phyloP scores from a whole-genome alignment of 2,329 filamentous ascomycete species.

The Xylaria sp. region DNA sequence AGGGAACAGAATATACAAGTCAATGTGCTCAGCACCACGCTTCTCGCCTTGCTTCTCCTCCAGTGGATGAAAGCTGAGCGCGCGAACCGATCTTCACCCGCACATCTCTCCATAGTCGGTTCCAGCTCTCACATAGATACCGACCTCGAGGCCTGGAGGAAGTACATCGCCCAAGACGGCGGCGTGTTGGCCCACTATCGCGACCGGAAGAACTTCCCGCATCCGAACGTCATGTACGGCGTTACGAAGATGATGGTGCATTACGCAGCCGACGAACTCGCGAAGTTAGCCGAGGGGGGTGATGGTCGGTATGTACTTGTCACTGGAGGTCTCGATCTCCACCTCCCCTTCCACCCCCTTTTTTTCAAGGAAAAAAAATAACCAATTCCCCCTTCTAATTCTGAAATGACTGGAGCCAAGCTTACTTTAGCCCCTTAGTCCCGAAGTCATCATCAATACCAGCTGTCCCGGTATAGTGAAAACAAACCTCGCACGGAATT shows the following conservation, averaged over 20 bases:
- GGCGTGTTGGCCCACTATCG: constrained; percentile 44
- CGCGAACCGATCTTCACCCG: constrained; percentile 37
- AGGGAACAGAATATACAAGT: constrained; percentile 64
- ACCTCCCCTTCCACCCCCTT: background rate
- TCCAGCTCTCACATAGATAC: constrained; percentile 39
- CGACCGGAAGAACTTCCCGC: constrained; percentile 44
- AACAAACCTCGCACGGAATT: constrained; percentile 38
- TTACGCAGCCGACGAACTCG: constrained; percentile 42
- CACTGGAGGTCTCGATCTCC: too few species aligned
- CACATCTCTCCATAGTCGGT: constrained; percentile 43
- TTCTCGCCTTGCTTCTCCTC: constrained; percentile 64
- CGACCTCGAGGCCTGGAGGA: constrained; percentile 40
- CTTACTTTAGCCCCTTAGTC: constrained; percentile 31
- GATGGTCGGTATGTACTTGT: constrained; percentile 37
- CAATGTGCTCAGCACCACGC: constrained; percentile 66
- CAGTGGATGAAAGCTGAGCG: constrained; percentile 53
- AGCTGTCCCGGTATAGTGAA: constrained; percentile 44
- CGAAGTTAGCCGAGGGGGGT: constrained; percentile 37
- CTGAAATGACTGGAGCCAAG: background rate
- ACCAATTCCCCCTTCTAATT: background rate
- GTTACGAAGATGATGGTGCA: constrained; percentile 44
- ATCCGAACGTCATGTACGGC: constrained; percentile 40
- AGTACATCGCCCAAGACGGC: constrained; percentile 28
- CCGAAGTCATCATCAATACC: constrained; percentile 46
- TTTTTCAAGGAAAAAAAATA: background rate